A percentile compares a stretch with the other conserved stretches of the same genome.
Conservation (phyloP, 768 basidiomycete genomes). For the Kwoniella heveanensis region DNA sequence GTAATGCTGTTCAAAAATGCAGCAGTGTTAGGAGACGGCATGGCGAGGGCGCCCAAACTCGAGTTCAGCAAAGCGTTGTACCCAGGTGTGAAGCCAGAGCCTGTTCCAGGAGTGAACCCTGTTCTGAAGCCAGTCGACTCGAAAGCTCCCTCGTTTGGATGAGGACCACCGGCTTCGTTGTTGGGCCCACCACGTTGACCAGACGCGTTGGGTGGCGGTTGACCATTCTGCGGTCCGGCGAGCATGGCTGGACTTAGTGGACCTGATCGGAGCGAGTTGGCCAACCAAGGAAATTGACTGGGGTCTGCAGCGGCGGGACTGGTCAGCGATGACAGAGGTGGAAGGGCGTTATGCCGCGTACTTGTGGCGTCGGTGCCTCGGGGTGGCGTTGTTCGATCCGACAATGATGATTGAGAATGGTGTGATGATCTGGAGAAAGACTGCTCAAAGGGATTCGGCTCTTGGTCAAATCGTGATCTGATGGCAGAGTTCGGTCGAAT, state of each 20-base stretch:
- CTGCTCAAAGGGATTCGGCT: slow-evolving; percentile 93
- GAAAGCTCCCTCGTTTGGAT: slow-evolving; percentile 58
- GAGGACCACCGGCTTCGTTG: slow-evolving; percentile 6
- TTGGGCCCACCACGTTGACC: slow-evolving; percentile 12
- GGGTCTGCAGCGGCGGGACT: slow-evolving; percentile 53
- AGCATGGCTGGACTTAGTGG: slow-evolving; percentile 97
- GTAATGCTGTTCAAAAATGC: slow-evolving; percentile 92
- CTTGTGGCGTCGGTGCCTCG: slow-evolving; percentile 49
- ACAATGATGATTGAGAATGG: slow-evolving; percentile 33
- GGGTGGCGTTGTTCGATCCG: slow-evolving; percentile 60
- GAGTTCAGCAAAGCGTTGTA: slow-evolving; percentile 60
- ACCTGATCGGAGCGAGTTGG: slow-evolving; percentile 79
- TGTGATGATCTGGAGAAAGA: slow-evolving; percentile 69
- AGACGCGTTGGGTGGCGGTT: slow-evolving; percentile 22
- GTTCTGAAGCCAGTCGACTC: slow-evolving; percentile 72
- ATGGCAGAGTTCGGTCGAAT: slow-evolving; percentile 46
- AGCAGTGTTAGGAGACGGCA: slow-evolving; percentile 82
- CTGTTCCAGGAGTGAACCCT: slow-evolving; percentile 71
- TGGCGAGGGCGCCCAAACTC: slow-evolving; percentile 66
- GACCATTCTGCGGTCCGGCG: slow-evolving; percentile 66
- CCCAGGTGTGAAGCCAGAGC: slow-evolving; percentile 74
- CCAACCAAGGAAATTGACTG: slow-evolving; percentile 56
- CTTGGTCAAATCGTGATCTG: slow-evolving; percentile 60
- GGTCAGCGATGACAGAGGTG: slow-evolving; percentile 53
- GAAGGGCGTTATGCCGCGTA: slow-evolving; percentile 49